A percentile compares a stretch with the other conserved stretches of the same genome.
phyloP scores from a whole-genome alignment of 805 yeast species.

The Yamadazyma kitorensis region DNA sequence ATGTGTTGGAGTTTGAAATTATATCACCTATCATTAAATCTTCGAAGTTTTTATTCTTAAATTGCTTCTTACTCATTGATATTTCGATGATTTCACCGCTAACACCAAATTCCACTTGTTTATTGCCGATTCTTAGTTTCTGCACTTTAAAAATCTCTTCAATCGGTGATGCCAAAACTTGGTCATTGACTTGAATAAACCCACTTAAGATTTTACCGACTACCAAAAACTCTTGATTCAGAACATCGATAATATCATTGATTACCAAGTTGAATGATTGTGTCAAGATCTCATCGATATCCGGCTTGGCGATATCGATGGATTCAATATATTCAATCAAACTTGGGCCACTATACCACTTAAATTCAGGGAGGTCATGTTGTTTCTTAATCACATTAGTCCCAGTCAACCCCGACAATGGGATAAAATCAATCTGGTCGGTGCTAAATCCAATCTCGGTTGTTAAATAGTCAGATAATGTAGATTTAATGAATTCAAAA shows the following conservation, averaged over 20 bases:
- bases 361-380: conserved; percentile 22
- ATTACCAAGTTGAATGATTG: conserved; percentile 57
- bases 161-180: conserved; percentile 55
- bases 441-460: conserved; percentile 50
- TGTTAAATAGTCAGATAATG: conserved; percentile 49
- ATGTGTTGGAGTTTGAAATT: conserved; percentile 22
- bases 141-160: conserved; percentile 44
- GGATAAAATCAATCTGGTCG: conserved; percentile 50
- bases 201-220: conserved; percentile 72
- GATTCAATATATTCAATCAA: conserved; percentile 41
- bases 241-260: conserved; percentile 54
- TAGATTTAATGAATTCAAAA: conserved; percentile 48
- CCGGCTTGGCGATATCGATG: conserved; percentile 11
- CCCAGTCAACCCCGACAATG: conserved; percentile 69
- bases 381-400: conserved; percentile 56
- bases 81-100: conserved; percentile 64
- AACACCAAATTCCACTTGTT: conserved; percentile 47
- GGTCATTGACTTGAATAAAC: conserved; percentile 65
- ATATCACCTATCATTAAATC: conserved; percentile 63
- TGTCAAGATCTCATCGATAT: conserved; percentile 19
- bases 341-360: conserved; percentile 50
- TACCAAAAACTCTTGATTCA: conserved; percentile 49
- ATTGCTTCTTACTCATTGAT: conserved; percentile 42
- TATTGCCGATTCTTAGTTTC: conserved; percentile 27
- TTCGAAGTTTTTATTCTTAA: conserved; percentile 50